These are phyloP conservation scores for Jatropha podagrica DNA, from an alignment of 441 rosid genomes.

Conservation along the genomic window DNA sequence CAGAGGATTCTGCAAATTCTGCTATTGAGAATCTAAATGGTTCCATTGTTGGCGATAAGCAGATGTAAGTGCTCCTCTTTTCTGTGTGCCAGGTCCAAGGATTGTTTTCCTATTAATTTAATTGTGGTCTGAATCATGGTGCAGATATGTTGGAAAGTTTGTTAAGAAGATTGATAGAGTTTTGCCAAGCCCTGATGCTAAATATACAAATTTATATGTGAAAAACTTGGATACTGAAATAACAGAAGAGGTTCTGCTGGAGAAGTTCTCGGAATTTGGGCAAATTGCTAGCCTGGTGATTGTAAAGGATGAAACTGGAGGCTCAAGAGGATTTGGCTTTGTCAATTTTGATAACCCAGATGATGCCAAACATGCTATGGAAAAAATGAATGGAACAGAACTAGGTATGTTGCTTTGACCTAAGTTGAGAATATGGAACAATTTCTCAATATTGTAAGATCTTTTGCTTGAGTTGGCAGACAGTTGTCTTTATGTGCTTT, in stretches of 20 bases:
- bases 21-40: conserved; percentile 61
- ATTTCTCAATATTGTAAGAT: neutral
- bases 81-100: neutral
- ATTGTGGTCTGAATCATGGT: neutral
- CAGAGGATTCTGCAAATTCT: conserved; percentile 62
- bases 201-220: conserved; percentile 59
- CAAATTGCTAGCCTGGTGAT: conserved; percentile 54
- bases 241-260: conserved; percentile 52
- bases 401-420: conserved; percentile 34
- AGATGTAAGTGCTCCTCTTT: conserved; percentile 43
- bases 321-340: conserved; percentile 80
- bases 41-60: conserved; percentile 48
- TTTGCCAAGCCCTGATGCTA: conserved; percentile 29
- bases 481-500: neutral
- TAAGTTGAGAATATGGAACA: neutral
- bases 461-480: neutral
- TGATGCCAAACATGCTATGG: conserved; percentile 61
- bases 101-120: neutral
- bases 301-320: conserved; percentile 55
- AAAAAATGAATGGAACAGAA: conserved; percentile 49
- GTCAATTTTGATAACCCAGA: conserved; percentile 60
- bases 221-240: conserved; percentile 52
- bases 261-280: conserved; percentile 61
- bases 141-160: conserved; percentile 69
- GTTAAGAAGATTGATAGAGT: conserved; percentile 59